Percentiles rank a stretch among this genome's conserved stretches.
These are phyloP conservation scores for Gardenia jasminoides DNA, from an alignment of 257 asterid species.

Conservation along the genomic window DNA sequence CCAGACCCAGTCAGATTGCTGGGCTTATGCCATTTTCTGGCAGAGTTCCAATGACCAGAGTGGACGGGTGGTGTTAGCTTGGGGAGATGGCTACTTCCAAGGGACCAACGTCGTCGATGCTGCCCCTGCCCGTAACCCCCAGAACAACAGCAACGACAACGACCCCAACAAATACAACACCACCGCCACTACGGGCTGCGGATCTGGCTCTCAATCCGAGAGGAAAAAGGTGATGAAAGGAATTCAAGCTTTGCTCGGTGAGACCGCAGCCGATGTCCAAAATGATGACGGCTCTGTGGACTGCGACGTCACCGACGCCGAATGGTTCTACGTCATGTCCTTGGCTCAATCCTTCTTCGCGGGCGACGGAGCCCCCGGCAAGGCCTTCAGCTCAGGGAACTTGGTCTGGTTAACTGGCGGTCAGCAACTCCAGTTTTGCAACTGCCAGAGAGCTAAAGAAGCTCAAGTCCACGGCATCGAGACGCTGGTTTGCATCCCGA, in stretches of 20 bases:
- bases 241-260: slow-evolving; percentile 57
- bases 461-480: slow-evolving; percentile 75
- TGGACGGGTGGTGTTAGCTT: slow-evolving; percentile 16
- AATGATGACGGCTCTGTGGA: slow-evolving; percentile 14
- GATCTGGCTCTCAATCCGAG: slow-evolving; percentile 39
- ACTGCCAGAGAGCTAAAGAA: slow-evolving; percentile 65
- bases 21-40: slow-evolving; percentile 40
- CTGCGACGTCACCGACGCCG: slow-evolving; percentile 61
- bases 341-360: slow-evolving; percentile 54
- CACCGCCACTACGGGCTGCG: neutral
- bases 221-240: slow-evolving; percentile 56
- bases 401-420: slow-evolving; percentile 64
- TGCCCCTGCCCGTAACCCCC: too few relatives aligned
- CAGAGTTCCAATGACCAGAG: slow-evolving; percentile 9
- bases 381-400: slow-evolving; percentile 55
- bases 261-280: neutral
- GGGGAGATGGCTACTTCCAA: slow-evolving; percentile 50
- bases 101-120: slow-evolving; percentile 30
- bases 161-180: neutral
- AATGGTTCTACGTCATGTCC: slow-evolving; percentile 89
- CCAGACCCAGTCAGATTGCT: slow-evolving; percentile 21
- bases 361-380: slow-evolving; percentile 54
- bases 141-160: neutral
- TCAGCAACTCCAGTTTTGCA: slow-evolving; percentile 51
- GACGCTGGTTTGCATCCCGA: slow-evolving; percentile 69